Evolutionary conservation across 805 yeast species (phyloP), one percentile per base, ranked within the genome.

Genomic region (Ogataea paraovalis): DNA sequence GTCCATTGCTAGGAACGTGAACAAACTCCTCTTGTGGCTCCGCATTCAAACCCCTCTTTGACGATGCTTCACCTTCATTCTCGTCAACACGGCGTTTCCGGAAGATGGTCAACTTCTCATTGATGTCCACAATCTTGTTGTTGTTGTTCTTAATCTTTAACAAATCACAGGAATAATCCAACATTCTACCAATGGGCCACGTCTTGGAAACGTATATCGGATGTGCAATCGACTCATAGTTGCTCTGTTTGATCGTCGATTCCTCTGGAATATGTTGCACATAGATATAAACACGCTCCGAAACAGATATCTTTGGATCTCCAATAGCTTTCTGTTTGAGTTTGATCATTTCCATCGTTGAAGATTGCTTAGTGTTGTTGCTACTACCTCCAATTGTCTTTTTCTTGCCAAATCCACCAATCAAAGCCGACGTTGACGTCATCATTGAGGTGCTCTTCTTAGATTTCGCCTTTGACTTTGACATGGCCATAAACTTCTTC

Each of bases 101-200:
- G 53, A 79, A 80, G n/a, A 82, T 65, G 21, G 76, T 70, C 39
- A 82, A 65, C 47, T 75, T 64, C 46, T 74, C 71, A 16, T 65
- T 60, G 4, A 64, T 56, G 22, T 73, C 75, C 33, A 58, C 67
- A 3, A 74, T 75, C 28, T 60, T 56, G 57, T 79, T 79, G 54
- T 82, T 82, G 30, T 61, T 60, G 59, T 82, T 82, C 43, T 64
- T 64, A 13, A 82, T 72, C 46, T 67, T 71, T 47, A 79, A 60
- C 34, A 66, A 57, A 25, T 72, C 75, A 8, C 84, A 74, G 6
- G 76, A 70, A 21, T 72, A 69, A 59, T 82, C 87, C 30, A 82
- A 59, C 16, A 79, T 73, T 46, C 80, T 64, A 1, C 87, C 87
- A 28, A 80, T 73, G 0, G 82, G 78, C 85, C 85, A 81, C 25